Base-by-base conservation (phyloP, 331 rosid genomes). In the Phaseolus coccineus region DNA sequence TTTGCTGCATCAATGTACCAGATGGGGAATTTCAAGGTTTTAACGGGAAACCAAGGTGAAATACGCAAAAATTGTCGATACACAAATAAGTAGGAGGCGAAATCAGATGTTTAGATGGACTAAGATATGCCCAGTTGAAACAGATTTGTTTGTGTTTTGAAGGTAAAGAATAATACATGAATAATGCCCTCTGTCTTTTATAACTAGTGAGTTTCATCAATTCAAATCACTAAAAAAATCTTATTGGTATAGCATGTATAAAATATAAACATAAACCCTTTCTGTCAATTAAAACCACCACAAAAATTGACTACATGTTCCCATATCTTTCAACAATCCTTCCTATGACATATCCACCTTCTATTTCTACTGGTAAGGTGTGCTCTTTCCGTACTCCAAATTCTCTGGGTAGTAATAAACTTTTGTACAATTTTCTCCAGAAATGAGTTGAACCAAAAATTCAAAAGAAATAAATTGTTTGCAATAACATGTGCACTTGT, bases 21-120 rank as follows among this genome's bases (percentile, higher is more conserved):
- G 50, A 88, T 92, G 94, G 98, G 95, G 33, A 84, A 55, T 46
- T 78, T 88, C 81, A 76, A 83, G 10, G 90, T 90, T 86, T 85
- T 92, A 82, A 89, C 89, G 33, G 92, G 93, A 74, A 82, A 85
- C 16, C 84, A 84, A 62, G 97, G 98, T 50, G 91, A 92, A 86
- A 86, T 94, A 80, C 95, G 96, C 31, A 71, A 1, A 51, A 40
- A 81, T 57, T 94, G 98, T 69, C 86, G 84, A 39, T 6, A 40
- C 37, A 86, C 88, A 62, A 94, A 92, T 61, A 87, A 78, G 75
- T 76, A 77, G 72, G 70, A 70, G 65, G 57, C 50, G 56, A 81
- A 62, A 46, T 31, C 12, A 27, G 40, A 58, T 59, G 81, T 51
- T 67, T 25, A 39, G 33, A 27, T 66, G 78, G 44, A 79, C 75